Base-by-base conservation (phyloP, 768 basidiomycete species). In the Tulasnella sp. region DNA sequence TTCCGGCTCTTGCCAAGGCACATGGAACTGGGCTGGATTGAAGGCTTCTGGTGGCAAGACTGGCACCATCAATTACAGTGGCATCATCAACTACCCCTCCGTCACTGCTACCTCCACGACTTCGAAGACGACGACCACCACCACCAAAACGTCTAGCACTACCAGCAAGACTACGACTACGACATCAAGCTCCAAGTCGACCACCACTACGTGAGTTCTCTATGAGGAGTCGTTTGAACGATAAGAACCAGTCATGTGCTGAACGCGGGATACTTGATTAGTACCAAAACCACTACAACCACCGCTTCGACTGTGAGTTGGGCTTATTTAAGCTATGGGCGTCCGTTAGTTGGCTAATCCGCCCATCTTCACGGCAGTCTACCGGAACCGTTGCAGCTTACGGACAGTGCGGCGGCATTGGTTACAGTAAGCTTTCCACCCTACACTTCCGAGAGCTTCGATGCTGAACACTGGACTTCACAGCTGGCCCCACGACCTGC, bases 1-100 rank as follows among this genome's bases (percentile, higher is more conserved):
- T 73, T 41, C 50, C 3, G 88, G 87, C 1, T 85, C 89, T 41
- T 92, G 91, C 85, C 86, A 84, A 41, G 90, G 90, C 0, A 80
- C 83, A 0, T 92, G 91, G 90, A 84, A 90, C 82, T 91, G 90
- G 90, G 83, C 88, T 6, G 84, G 83, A 22, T 86, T 92, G 78
- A 84, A 84, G 50, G 86, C 87, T 34, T 84, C 85, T 0, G 91
- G 91, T 2, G 90, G 90, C 24, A 80, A 84, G 37, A 83, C 83
- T 79, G 89, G 90, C 40, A n/a, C 41, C 22, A 80, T 81, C 24
- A 87, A 84, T 18, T 89, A 89, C 81, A 24, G 3, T 24, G 75
- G 75, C 0, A 76, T 76, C 44, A 76, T 46, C 8, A 46, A 46
- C 22, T 76, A n/a, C n/a, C n/a, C n/a, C n/a, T 42, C 31, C 22